Evolutionary conservation across 2,329 filamentous ascomycete genomes (phyloP).

Genomic region (Didymella exigua): DNA sequence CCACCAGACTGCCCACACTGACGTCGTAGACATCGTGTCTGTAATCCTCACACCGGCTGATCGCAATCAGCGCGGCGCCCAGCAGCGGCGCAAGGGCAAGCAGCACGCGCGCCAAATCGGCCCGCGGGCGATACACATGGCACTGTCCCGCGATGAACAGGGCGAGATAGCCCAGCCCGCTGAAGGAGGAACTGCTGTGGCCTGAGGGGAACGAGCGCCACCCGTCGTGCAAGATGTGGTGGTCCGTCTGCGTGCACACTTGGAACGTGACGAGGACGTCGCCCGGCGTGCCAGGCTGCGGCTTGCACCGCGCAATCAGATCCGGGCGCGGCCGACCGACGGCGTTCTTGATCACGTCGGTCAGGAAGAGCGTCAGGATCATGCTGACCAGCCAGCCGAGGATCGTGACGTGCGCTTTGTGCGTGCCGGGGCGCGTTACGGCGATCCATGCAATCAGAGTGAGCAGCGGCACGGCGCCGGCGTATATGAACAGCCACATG

Average conservation of each 20-base stretch:
- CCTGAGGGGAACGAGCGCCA: constrained; percentile 85
- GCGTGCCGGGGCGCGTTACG: constrained; percentile 64
- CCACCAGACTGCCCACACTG: constrained; percentile 60
- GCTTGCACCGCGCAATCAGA: constrained; percentile 84
- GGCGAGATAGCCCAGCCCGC: constrained; percentile 75
- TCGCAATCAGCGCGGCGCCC: constrained; percentile 64
- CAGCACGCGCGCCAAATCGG: constrained; percentile 62
- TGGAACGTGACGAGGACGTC: constrained; percentile 65
- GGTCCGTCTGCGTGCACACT: constrained; percentile 74
- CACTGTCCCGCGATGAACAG: constrained; percentile 72
- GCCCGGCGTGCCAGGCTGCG: constrained; percentile 62
- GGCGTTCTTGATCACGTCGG: constrained; percentile 85
- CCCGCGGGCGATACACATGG: constrained; percentile 63
- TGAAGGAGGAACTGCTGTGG: constrained; percentile 79
- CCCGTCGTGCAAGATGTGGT: constrained; percentile 76
- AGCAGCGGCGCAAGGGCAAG: constrained; percentile 62
- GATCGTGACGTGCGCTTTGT: constrained; percentile 85
- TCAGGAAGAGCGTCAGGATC: constrained; percentile 79
- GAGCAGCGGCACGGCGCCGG: constrained; percentile 71
- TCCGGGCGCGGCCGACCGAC: constrained; percentile 85
- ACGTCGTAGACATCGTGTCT: constrained; percentile 69
- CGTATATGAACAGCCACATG: constrained; percentile 77
- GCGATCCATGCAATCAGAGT: constrained; percentile 71
- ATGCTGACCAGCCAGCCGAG: constrained; percentile 78
- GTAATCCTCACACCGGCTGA: constrained; percentile 67